Base-by-base conservation (phyloP, 2,329 filamentous ascomycete genomes). In the Arthroderma sp. region DNA sequence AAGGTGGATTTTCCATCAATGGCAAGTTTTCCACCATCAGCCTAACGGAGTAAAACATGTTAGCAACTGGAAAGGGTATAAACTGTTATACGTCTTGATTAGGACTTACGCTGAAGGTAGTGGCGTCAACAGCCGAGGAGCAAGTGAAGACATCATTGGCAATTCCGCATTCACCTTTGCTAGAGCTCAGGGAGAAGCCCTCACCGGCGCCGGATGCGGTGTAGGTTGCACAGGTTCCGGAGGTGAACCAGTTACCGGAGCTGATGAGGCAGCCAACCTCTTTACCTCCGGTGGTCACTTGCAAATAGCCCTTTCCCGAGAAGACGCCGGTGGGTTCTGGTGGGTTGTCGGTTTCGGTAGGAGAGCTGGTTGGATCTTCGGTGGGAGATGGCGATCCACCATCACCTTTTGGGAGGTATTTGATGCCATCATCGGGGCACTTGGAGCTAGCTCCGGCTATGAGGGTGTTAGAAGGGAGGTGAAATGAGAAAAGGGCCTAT, bases 401-500 rank as follows among this genome's bases (percentile, higher is more conserved):
- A 53, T 52, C 51, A 30, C 53, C 60, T 62, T 83, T 83, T 31
- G 78, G 77, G 6, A 75, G 61, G 58, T 85, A 85, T 55, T 74
- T 75, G 57, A 87, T 77, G 2, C 76, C 78, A 0, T 63, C 70
- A 33, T 59, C 56, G 0, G 81, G 77, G 59, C 84, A 88, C 37
- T 67, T 74, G 28, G 78, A 77, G 40, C 70, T 71, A 1, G 70
- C 67, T 40, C 76, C 72, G 50, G 73, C 70, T 11, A 62, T 47
- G 34, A 46, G 11, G 28, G 43, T 43, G n/a, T 50, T 22, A 22
- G 15, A 22, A 22, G 43, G 50, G 36, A 38, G 22, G 8, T 33
- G n/a, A 32, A 8, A n/a, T 30, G 30, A 40, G n/a, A 28, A 22
- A 15, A n/a, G 29, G 9, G 9, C 28, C 27, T 29, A 44, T 33